Percentiles rank a stretch among this genome's conserved stretches.
These are phyloP conservation scores for Entomortierella lignicola DNA, from an alignment of 192 early-diverging fungal genomes.

Conservation along the genomic window DNA sequence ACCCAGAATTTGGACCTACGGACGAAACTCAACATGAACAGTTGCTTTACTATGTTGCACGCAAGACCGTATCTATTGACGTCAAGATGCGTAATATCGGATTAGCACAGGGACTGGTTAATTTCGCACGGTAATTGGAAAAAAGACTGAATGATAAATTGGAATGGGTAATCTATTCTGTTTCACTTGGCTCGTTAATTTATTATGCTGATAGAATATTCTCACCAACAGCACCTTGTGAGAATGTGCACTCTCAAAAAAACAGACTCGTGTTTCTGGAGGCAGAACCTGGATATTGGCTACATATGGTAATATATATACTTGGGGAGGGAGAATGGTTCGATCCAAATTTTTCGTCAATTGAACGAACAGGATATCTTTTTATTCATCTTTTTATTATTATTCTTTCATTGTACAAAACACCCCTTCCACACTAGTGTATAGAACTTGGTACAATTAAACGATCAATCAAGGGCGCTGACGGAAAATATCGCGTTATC, in stretches of 20 bases:
- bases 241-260: constrained; percentile 73
- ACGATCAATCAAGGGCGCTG: constrained; percentile 54
- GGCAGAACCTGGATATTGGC: constrained; percentile 70
- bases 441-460: constrained; percentile 56
- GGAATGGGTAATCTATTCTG: not conserved
- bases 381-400: too few relatives aligned
- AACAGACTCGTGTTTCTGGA: constrained; percentile 66
- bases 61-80: constrained; percentile 76
- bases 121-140: constrained; percentile 67
- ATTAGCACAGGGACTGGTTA: constrained; percentile 76
- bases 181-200: not conserved
- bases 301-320: constrained; percentile 71
- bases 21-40: constrained; percentile 84
- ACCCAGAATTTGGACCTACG: constrained; percentile 69
- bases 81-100: constrained; percentile 81
- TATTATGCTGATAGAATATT: constrained; percentile 56
- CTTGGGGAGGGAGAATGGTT: too few relatives aligned
- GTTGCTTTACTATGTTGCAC: constrained; percentile 78
- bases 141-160: too few relatives aligned
- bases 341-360: too few relatives aligned
- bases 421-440: too few relatives aligned
- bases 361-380: too few relatives aligned
- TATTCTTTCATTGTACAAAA: not conserved
- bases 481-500: constrained; percentile 62
- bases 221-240: constrained; percentile 59